Conservation (phyloP, 2,329 filamentous ascomycete genomes). For the Berkeleyomyces basicola region DNA sequence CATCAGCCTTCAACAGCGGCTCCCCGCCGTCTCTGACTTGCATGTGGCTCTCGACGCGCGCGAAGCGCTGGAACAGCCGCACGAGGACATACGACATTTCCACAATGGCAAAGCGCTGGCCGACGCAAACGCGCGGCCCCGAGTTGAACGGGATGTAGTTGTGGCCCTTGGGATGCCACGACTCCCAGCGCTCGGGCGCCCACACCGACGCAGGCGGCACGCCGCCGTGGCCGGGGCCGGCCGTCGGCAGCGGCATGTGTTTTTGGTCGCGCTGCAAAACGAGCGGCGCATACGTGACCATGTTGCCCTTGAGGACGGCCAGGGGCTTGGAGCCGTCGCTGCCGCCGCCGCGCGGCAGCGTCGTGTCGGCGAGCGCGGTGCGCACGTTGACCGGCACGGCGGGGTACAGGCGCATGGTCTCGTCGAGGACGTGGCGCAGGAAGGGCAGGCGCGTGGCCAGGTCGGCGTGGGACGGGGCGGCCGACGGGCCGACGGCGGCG, state of each 20-base stretch:
- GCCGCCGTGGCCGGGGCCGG: conserved; percentile 15
- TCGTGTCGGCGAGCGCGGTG: conserved; percentile 54
- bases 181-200: conserved; percentile 49
- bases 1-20: conserved; percentile 39
- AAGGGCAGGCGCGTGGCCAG: conserved; percentile 67
- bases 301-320: conserved; percentile 47
- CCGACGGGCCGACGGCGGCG: conserved; percentile 43
- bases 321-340: conserved; percentile 44
- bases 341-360: conserved; percentile 55
- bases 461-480: conserved; percentile 53
- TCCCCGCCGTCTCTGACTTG: conserved; percentile 34
- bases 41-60: conserved; percentile 43
- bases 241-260: conserved; percentile 38
- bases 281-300: conserved; percentile 50
- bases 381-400: conserved; percentile 67
- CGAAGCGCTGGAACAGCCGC: conserved; percentile 56
- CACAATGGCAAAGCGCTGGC: conserved; percentile 67
- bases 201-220: conserved; percentile 35
- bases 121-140: conserved; percentile 57
- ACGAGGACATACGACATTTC: conserved; percentile 61
- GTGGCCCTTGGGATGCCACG: conserved; percentile 49
- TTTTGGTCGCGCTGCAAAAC: conserved; percentile 56
- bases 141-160: conserved; percentile 63
- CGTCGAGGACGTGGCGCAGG: conserved; percentile 55
- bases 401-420: conserved; percentile 63